Conservation (phyloP, 768 basidiomycete species). For the Boletus bicolor region DNA sequence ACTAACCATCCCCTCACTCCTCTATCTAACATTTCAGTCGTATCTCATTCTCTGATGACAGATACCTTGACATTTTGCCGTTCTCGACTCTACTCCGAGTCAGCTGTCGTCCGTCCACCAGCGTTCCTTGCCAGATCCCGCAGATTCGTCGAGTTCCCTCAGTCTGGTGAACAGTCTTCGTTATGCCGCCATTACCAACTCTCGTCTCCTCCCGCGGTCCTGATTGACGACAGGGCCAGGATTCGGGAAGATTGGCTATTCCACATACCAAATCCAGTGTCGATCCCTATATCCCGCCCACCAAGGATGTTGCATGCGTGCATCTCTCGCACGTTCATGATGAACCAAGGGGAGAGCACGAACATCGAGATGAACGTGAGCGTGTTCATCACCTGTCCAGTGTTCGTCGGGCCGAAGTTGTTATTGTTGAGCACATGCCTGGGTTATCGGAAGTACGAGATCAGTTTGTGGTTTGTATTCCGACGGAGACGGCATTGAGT, state of each 20-base stretch:
- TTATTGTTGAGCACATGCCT: conserved; percentile 17
- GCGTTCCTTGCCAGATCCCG: neutral
- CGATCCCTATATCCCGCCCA: neutral
- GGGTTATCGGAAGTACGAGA: neutral
- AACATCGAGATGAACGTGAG: neutral
- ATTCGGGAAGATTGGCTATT: neutral
- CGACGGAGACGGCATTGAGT: too few species aligned
- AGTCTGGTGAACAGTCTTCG: neutral
- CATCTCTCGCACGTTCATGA: conserved; percentile 16
- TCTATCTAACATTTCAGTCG: neutral
- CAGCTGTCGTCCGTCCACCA: too few species aligned
- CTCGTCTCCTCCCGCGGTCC: neutral
- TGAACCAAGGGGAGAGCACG: conserved; percentile 17
- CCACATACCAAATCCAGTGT: conserved; percentile 15
- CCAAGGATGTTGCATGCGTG: neutral
- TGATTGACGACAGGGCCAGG: neutral
- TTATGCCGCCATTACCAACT: neutral
- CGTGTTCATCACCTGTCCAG: neutral
- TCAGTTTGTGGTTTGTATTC: neutral
- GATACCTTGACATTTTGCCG: neutral
- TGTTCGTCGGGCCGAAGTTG: neutral
- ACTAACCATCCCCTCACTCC: neutral
- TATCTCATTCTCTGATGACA: neutral
- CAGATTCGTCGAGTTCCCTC: neutral
- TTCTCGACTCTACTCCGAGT: neutral